phyloP scores from a whole-genome alignment of 169 alveolate species.

The Plasmodium inui region DNA sequence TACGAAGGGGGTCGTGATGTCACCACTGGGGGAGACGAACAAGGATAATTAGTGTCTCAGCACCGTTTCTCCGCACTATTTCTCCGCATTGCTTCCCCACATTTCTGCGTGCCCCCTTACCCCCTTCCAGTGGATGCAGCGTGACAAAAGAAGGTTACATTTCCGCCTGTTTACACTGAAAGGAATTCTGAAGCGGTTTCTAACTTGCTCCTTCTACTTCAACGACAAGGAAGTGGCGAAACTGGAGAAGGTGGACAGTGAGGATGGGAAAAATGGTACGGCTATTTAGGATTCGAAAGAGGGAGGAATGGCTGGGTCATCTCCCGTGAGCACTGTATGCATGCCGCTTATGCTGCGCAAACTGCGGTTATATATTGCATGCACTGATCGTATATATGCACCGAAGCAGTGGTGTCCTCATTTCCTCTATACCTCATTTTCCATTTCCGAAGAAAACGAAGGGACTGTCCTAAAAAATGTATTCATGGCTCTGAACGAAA shows the following conservation, averaged over 20 bases:
- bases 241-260: slow-evolving; percentile 24
- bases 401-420: not conserved
- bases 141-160: slow-evolving; percentile 19
- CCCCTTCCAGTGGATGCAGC: slow-evolving; percentile 52
- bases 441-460: slow-evolving; percentile 22
- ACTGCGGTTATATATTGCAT: not conserved
- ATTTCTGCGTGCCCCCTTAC: not conserved
- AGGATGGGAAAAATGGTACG: slow-evolving; percentile 27
- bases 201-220: slow-evolving; percentile 39
- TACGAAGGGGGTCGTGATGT: not conserved
- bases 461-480: slow-evolving; percentile 18
- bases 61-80: not conserved
- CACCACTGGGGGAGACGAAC: not conserved
- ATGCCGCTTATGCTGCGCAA: not conserved
- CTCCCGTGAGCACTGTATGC: not conserved
- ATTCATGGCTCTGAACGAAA: slow-evolving; percentile 33
- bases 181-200: slow-evolving; percentile 58
- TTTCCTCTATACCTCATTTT: not conserved
- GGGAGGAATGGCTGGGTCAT: not conserved
- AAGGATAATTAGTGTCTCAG: not conserved
- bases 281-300: not conserved
- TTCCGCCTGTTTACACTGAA: slow-evolving; percentile 61
- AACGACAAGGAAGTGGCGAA: slow-evolving; percentile 52
- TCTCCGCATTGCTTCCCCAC: not conserved
- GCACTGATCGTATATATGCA: not conserved